Evolutionary conservation across 768 basidiomycete species (phyloP).

Genomic region (Pleurotus tuber-regium): DNA sequence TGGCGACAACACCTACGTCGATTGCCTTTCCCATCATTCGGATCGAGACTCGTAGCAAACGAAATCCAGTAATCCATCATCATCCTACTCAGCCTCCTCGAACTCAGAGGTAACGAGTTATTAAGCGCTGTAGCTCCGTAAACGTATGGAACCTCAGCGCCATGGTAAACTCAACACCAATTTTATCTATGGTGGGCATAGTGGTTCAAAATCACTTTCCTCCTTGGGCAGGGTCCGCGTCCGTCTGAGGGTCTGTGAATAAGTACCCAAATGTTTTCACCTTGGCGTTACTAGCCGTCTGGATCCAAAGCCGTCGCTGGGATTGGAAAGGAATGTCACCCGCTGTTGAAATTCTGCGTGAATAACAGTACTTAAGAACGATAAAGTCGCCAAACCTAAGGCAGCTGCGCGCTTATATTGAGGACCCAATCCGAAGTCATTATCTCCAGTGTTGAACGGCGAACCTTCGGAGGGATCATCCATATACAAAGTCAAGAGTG

Average conservation of each 20-base stretch:
- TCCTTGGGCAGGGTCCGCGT: constrained; percentile 22
- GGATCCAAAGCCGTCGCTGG: constrained; percentile 36
- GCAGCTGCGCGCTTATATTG: constrained; percentile 30
- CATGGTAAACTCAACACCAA: constrained; percentile 26
- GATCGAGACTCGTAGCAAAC: constrained; percentile 34
- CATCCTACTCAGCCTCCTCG: constrained; percentile 24
- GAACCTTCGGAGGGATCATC: constrained; percentile 39
- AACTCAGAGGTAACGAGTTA: constrained; percentile 17
- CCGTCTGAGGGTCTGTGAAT: constrained; percentile 39
- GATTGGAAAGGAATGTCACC: constrained; percentile 40
- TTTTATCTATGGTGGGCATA: neutral
- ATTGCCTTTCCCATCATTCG: constrained; percentile 34
- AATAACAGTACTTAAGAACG: no score
- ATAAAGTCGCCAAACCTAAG: constrained; percentile 13
- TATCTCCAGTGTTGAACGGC: constrained; percentile 43
- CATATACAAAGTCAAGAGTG: constrained; percentile 38
- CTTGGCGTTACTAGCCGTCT: constrained; percentile 33
- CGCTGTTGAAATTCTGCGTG: constrained; percentile 15
- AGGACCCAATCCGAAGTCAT: constrained; percentile 37
- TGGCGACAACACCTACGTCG: constrained; percentile 22
- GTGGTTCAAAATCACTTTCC: constrained; percentile 18
- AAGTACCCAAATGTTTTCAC: constrained; percentile 40
- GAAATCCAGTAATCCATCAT: constrained; percentile 45
- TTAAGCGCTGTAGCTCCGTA: constrained; percentile 25
- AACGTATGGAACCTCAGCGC: constrained; percentile 31